Percentiles rank a stretch among this genome's conserved stretches.
These are phyloP conservation scores for Eragrostis curvula DNA, from an alignment of 176 grass and related monocot species.

Conservation along the genomic window DNA sequence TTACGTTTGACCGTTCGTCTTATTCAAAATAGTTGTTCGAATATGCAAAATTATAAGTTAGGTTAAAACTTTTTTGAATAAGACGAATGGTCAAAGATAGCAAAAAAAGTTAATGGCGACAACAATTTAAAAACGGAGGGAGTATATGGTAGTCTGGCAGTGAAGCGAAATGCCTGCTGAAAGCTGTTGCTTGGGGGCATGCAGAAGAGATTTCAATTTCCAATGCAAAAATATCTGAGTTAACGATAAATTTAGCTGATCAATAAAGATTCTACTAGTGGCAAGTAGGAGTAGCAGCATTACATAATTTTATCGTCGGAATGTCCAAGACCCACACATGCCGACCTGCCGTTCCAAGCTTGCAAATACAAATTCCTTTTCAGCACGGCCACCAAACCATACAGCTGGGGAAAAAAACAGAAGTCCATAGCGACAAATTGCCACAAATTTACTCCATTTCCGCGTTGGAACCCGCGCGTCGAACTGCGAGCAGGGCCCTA, in stretches of 20 bases:
- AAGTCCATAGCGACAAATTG: constrained; percentile 39
- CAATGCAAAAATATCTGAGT: background rate
- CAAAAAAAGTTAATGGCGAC: no score
- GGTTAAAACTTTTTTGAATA: no score
- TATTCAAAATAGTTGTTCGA: no score
- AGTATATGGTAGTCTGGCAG: background rate
- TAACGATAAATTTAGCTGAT: background rate
- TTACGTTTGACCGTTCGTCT: no score
- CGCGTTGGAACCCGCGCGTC: constrained; percentile 37
- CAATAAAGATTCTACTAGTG: background rate
- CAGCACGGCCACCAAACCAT: constrained; percentile 1
- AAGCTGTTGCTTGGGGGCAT: background rate
- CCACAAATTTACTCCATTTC: constrained; percentile 46
- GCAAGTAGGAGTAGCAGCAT: background rate
- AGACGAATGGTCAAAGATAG: no score
- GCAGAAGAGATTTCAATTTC: background rate
- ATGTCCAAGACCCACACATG: constrained; percentile 33
- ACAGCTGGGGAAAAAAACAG: constrained; percentile 34
- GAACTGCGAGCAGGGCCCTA: constrained; percentile 11
- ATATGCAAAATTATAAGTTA: no score
- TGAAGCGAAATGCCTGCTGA: background rate
- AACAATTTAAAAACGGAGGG: no score
- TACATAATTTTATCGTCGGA: constrained; percentile 12
- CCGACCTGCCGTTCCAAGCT: constrained; percentile 13
- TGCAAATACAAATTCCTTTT: background rate